These are phyloP conservation scores for Sinapis alba DNA, from an alignment of 441 rosid genomes.

Conservation along the genomic window DNA sequence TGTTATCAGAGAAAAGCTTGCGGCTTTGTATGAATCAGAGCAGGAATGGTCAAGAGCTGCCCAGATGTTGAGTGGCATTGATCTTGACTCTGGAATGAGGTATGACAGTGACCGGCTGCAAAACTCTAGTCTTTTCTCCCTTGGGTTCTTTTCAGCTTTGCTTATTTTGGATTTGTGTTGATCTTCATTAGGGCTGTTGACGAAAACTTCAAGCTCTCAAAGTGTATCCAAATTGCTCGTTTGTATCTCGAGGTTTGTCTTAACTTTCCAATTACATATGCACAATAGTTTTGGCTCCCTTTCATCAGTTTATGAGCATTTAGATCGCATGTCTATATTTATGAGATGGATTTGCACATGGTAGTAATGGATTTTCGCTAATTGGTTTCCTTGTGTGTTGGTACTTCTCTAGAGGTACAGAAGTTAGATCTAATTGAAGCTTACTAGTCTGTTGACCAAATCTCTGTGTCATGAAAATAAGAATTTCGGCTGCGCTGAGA, in stretches of 20 bases:
- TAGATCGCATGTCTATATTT: not conserved
- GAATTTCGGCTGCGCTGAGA: not conserved
- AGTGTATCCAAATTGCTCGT: conserved; percentile 99
- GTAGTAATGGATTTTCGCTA: not conserved
- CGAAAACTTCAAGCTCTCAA: conserved; percentile 81
- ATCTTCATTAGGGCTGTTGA: conserved; percentile 72
- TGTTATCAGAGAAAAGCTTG: conserved; percentile 95
- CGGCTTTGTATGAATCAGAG: conserved; percentile 89
- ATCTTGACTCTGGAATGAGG: conserved; percentile 98
- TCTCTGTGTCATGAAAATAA: not conserved
- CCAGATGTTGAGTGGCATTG: conserved; percentile 99
- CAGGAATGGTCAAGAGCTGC: conserved; percentile 98
- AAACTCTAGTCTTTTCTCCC: not conserved
- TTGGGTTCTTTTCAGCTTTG: not conserved
- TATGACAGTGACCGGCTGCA: conserved; percentile 33
- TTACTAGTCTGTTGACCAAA: conserved; percentile 11
- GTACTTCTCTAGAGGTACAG: not conserved
- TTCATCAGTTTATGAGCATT: conserved; percentile 6
- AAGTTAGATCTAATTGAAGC: not conserved
- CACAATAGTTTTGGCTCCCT: not conserved
- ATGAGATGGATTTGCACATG: not conserved
- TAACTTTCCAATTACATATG: conserved; percentile 11
- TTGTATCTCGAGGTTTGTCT: conserved; percentile 87
- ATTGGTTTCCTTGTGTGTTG: not conserved
- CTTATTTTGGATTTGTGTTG: conserved; percentile 20